phyloP scores from a whole-genome alignment of 768 basidiomycete species.

The Russula dissimulans region DNA sequence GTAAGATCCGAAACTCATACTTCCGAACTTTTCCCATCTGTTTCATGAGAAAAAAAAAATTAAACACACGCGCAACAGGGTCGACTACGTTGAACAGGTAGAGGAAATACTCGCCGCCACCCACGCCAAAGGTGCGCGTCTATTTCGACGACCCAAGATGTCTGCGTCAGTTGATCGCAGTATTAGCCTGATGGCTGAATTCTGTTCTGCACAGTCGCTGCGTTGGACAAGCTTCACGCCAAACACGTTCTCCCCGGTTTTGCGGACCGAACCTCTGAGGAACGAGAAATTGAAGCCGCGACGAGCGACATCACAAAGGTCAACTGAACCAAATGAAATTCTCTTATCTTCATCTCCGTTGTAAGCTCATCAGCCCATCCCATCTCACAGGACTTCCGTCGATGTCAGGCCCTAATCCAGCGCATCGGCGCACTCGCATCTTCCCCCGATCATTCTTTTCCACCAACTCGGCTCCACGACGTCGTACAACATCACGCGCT shows the following conservation, averaged over 20 bases:
- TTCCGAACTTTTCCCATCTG: constrained; percentile 21
- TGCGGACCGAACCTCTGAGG: constrained; percentile 87
- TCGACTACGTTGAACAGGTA: constrained; percentile 86
- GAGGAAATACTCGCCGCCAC: constrained; percentile 63
- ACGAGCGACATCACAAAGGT: constrained; percentile 88
- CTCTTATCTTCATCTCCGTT: constrained; percentile 9
- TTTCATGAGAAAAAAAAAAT: not conserved
- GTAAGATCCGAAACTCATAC: constrained; percentile 16
- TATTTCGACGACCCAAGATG: constrained; percentile 8
- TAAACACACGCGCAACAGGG: constrained; percentile 41
- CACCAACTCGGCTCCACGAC: constrained; percentile 37
- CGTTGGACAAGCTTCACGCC: constrained; percentile 91
- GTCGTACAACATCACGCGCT: constrained; percentile 43
- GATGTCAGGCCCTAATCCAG: constrained; percentile 53
- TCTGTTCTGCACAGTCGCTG: constrained; percentile 46
- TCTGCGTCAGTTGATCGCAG: constrained; percentile 15
- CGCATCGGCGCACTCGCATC: constrained; percentile 44
- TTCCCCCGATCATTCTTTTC: constrained; percentile 51
- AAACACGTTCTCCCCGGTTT: constrained; percentile 96
- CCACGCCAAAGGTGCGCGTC: constrained; percentile 66
- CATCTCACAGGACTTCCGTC: constrained; percentile 30
- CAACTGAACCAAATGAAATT: constrained; percentile 19
- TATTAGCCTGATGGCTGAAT: constrained; percentile 17
- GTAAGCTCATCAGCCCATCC: constrained; percentile 2
- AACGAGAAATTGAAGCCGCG: constrained; percentile 82